phyloP scores from a whole-genome alignment of 2,329 filamentous ascomycete genomes.

The Pseudohalonectria lignicola region DNA sequence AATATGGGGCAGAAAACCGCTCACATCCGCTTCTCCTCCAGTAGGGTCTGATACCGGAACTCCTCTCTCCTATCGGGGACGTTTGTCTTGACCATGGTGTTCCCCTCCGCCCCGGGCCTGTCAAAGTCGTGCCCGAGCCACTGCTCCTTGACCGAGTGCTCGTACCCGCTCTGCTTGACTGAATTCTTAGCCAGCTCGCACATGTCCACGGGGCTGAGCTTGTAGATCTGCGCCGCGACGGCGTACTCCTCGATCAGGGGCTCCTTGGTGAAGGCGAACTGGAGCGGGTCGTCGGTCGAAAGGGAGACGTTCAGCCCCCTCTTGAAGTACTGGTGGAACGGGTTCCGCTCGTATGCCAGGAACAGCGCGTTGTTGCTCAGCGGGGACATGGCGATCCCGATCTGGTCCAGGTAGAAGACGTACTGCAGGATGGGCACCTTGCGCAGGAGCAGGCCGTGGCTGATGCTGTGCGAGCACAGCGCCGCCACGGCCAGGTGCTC shows the following conservation, averaged over 20 bases:
- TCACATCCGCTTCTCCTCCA: constrained; percentile 71
- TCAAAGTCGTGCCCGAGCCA: constrained; percentile 79
- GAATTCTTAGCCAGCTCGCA: constrained; percentile 96
- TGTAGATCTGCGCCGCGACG: constrained; percentile 96
- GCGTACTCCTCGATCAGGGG: constrained; percentile 97
- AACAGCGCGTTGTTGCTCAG: constrained; percentile 96
- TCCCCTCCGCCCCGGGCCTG: constrained; percentile 70
- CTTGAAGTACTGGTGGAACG: constrained; percentile 91
- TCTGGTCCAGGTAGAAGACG: constrained; percentile 95
- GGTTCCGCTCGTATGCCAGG: constrained; percentile 91
- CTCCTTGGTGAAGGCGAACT: constrained; percentile 98
- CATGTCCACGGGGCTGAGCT: constrained; percentile 94
- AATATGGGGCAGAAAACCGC: not conserved
- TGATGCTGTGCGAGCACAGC: constrained; percentile 92
- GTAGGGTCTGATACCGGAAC: constrained; percentile 76
- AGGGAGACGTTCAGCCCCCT: constrained; percentile 90
- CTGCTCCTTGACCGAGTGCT: constrained; percentile 75
- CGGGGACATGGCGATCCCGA: constrained; percentile 98
- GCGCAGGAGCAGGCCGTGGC: constrained; percentile 80
- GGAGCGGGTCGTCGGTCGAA: constrained; percentile 91
- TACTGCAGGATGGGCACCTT: constrained; percentile 95
- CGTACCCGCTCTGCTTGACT: constrained; percentile 89
- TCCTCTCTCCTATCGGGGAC: constrained; percentile 87
- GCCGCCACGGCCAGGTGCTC: constrained; percentile 90
- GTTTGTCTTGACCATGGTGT: constrained; percentile 92